Evolutionary conservation across 345 rosid species (phyloP), one percentile per base, ranked within the genome.

Genomic region (Dimocarpus longan): DNA sequence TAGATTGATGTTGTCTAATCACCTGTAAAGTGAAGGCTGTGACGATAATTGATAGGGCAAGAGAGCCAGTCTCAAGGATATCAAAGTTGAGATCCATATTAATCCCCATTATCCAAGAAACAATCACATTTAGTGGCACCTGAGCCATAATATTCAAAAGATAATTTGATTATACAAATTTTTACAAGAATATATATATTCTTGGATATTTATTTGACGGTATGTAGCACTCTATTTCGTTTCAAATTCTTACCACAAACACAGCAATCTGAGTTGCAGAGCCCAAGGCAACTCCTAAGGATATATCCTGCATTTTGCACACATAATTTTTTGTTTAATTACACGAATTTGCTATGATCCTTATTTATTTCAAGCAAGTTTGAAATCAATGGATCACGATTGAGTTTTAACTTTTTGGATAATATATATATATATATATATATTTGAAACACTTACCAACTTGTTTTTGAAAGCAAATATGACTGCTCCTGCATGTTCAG

Each of bases 401-500:
- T 42, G 44, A 42, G 9, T 42, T 42, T 42, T 5, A 42, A 8
- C 9, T 42, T 42, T 42, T 1, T 8, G 44, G 9, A 42, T 52
- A 4, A 10, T 8, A 52, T 1, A 52, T 10, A 52, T 10, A 10
- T 8, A 52, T 1, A 52, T 10, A 52, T 10, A 21, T 72, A 48
- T 15, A 10, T 0, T 19, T 6, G 2, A 18, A 10, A 18, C 46
- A 68, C 93, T 86, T 74, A 92, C 98, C 74, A 92, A 63, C 85
- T 95, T 93, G 91, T 95, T 91, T 82, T 93, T 95, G 79, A 91
- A 95, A 7, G 99, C 99, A 77, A 95, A 95, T 40, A 93, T 91
- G 88, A 95, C 70, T 10, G 99, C 99, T 65, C 98, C 96, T 19
- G 97, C 99, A 59, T 95, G 99, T 82, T 93, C 97, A 8, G 98